Conservation (phyloP, 2,329 filamentous ascomycete species). For the Trichoderma harzianum region DNA sequence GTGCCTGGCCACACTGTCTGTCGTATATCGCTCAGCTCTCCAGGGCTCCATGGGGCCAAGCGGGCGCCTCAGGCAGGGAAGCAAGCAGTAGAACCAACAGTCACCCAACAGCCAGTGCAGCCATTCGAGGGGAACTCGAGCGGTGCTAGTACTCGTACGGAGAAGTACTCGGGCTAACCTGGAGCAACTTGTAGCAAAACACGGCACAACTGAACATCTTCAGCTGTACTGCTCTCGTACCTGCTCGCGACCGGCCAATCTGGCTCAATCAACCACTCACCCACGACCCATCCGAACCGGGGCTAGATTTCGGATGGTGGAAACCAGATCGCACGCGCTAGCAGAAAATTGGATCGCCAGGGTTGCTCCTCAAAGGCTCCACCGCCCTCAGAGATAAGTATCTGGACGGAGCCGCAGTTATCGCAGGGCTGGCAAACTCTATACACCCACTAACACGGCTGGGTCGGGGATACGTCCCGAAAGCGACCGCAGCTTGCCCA, state of each 20-base stretch:
- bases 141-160: background rate
- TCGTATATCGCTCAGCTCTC: background rate
- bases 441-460: background rate
- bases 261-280: background rate
- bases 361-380: background rate
- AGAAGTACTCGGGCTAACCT: background rate
- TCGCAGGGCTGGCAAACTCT: background rate
- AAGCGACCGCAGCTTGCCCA: background rate
- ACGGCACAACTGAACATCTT: too few relatives aligned
- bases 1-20: background rate
- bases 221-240: too few relatives aligned
- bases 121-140: too few relatives aligned
- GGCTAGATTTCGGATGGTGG: conserved; percentile 2
- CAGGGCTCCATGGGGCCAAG: background rate
- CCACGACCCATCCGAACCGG: background rate
- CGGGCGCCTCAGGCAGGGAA: background rate
- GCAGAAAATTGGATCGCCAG: conserved; percentile 13
- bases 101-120: background rate
- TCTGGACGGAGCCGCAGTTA: background rate
- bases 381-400: background rate
- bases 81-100: background rate
- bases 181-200: background rate
- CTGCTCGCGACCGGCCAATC: background rate
- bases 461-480: background rate
- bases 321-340: conserved; percentile 15